Conservation (phyloP, 139 green algal species). For the Chlorella ohadii region DNA sequence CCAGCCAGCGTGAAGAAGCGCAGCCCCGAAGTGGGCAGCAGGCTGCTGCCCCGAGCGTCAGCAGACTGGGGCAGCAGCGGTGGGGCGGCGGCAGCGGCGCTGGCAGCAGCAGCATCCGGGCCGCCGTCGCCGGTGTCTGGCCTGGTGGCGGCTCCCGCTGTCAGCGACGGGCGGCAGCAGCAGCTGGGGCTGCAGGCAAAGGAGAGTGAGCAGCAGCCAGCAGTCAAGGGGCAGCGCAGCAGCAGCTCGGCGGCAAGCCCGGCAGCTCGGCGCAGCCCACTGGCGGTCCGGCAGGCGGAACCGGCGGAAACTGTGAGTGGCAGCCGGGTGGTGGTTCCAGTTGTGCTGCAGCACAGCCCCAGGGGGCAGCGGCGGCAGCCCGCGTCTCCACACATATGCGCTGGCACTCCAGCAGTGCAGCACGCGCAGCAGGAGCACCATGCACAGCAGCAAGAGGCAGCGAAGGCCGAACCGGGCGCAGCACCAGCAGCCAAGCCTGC, state of each 20-base stretch:
- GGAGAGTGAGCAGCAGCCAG: neutral
- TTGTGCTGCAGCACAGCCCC: constrained; percentile 33
- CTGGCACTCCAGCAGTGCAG: neutral
- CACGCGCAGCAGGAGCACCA: neutral
- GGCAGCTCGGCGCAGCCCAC: neutral
- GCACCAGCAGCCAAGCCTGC: neutral
- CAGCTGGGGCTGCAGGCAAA: neutral
- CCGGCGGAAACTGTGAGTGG: neutral
- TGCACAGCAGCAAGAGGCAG: too few relatives aligned
- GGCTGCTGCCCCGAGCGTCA: neutral
- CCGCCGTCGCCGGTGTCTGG: too few relatives aligned
- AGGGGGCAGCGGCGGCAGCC: neutral
- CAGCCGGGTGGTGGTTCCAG: constrained; percentile 8
- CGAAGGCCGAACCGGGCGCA: too few relatives aligned
- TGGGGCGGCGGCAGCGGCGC: neutral
- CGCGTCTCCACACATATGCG: neutral
- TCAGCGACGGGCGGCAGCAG: too few relatives aligned
- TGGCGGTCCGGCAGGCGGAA: neutral
- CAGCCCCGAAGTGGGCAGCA: constrained; percentile 1
- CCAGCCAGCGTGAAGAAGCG: constrained; percentile 20
- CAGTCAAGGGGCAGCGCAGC: neutral
- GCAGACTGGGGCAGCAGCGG: neutral
- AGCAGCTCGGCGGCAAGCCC: neutral
- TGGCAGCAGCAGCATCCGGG: too few relatives aligned
- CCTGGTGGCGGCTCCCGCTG: neutral